Evolutionary conservation across 352 stramenopile genomes (phyloP).

Genomic region (Phytophthora macrochlamydospora): DNA sequence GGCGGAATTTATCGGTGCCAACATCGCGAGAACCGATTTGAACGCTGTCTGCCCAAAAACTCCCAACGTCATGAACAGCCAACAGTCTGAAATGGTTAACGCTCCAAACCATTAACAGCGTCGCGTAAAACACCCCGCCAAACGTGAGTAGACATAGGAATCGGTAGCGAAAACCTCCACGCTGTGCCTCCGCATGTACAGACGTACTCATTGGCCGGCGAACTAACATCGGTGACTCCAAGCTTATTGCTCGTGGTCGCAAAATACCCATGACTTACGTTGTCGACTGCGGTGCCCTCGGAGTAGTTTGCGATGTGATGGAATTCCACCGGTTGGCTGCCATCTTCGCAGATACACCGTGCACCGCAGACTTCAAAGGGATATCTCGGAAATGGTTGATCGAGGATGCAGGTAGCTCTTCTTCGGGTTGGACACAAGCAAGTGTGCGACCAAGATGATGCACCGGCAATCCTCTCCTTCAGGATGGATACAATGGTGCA

Average conservation of each 20-base stretch:
- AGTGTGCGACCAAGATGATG: not conserved
- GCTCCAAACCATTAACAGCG: not conserved
- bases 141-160: not conserved
- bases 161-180: not conserved
- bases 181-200: not conserved
- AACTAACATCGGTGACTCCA: not conserved
- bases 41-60: too few species aligned
- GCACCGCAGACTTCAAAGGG: too few species aligned
- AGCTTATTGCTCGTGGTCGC: too few species aligned
- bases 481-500: not conserved
- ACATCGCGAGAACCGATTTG: not conserved
- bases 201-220: not conserved
- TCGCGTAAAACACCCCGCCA: not conserved
- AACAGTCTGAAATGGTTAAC: not conserved
- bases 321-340: too few species aligned
- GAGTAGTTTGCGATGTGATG: too few species aligned
- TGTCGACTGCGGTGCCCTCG: too few species aligned
- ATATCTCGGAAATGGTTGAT: too few species aligned
- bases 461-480: not conserved
- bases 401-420: too few species aligned
- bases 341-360: too few species aligned
- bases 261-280: too few species aligned
- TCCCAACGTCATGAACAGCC: too few species aligned
- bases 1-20: not conserved
- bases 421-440: too few species aligned